These are phyloP conservation scores for Mycena citricolor DNA, from an alignment of 1,284 basidiomycete species.

Conservation along the genomic window DNA sequence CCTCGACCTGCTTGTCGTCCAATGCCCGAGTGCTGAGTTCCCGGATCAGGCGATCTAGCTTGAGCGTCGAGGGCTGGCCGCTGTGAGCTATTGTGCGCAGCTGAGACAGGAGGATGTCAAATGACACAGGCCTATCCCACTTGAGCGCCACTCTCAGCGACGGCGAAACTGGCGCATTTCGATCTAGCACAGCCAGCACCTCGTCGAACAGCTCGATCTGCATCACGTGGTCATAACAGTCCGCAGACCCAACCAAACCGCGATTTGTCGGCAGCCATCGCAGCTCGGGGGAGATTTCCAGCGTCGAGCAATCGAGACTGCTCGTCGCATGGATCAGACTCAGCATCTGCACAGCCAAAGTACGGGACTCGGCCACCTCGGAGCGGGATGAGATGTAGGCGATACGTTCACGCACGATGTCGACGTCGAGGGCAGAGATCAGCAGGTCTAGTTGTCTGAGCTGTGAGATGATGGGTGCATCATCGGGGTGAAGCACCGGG, in stretches of 20 bases:
- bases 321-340: constrained; percentile 22
- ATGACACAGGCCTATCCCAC: constrained; percentile 35
- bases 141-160: constrained; percentile 30
- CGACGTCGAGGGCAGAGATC: constrained; percentile 28
- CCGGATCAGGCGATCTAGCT: constrained; percentile 26
- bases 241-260: constrained; percentile 27
- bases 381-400: constrained; percentile 27
- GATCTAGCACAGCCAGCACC: constrained; percentile 31
- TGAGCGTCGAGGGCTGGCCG: constrained; percentile 14
- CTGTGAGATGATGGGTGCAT: constrained; percentile 13
- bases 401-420: constrained; percentile 35
- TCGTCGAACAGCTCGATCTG: constrained; percentile 32
- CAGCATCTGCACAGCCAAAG: constrained; percentile 19
- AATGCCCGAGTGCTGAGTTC: constrained; percentile 32
- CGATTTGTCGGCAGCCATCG: constrained; percentile 36
- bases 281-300: constrained; percentile 24
- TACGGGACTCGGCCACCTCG: constrained; percentile 5
- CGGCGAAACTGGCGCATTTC: constrained; percentile 24
- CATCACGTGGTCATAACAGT: constrained; percentile 30
- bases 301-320: constrained; percentile 26
- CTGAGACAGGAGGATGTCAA: constrained; percentile 30
- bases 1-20: constrained; percentile 24
- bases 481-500: constrained; percentile 18
- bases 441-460: constrained; percentile 32
- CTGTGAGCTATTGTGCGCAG: constrained; percentile 27